Evolutionary conservation across 495 filamentous ascomycete genomes (phyloP).

Genomic region (Margaritispora aquatica): DNA sequence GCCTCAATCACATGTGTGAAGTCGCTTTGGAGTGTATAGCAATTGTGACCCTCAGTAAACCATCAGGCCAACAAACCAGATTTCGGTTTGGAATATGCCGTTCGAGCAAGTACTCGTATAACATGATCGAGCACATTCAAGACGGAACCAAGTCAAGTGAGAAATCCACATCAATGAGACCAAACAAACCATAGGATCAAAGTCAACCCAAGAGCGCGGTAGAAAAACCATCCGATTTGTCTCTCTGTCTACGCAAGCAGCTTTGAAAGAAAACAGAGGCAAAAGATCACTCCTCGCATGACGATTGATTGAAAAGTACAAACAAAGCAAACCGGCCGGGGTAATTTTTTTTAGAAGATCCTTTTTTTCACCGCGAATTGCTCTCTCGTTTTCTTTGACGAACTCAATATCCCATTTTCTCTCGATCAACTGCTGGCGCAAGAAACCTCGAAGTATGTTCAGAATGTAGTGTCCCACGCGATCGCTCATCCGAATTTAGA

Average conservation of each 20-base stretch:
- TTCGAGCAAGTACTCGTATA: background rate
- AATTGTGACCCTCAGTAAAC: too few species aligned
- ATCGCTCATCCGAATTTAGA: background rate
- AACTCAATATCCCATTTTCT: slow-evolving; percentile 14
- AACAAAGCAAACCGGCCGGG: background rate
- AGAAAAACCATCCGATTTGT: background rate
- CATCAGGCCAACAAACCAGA: too few species aligned
- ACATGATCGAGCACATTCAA: background rate
- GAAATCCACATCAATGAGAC: background rate
- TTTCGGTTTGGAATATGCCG: background rate
- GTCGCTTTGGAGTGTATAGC: too few species aligned
- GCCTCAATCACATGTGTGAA: too few species aligned
- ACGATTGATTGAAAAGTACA: background rate
- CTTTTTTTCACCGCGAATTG: slow-evolving; percentile 11
- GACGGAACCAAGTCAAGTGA: background rate
- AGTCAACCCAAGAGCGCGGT: background rate
- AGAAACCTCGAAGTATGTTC: background rate
- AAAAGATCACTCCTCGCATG: background rate
- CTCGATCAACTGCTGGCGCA: slow-evolving; percentile 3
- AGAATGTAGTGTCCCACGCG: background rate
- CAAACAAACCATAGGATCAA: background rate
- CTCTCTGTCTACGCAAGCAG: background rate
- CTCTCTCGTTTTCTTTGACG: background rate
- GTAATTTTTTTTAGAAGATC: background rate
- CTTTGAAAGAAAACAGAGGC: background rate